A percentile compares a stretch with the other conserved stretches of the same genome.
These are phyloP conservation scores for Exserohilum turcica DNA, from an alignment of 2,329 filamentous ascomycete genomes.

Conservation along the genomic window DNA sequence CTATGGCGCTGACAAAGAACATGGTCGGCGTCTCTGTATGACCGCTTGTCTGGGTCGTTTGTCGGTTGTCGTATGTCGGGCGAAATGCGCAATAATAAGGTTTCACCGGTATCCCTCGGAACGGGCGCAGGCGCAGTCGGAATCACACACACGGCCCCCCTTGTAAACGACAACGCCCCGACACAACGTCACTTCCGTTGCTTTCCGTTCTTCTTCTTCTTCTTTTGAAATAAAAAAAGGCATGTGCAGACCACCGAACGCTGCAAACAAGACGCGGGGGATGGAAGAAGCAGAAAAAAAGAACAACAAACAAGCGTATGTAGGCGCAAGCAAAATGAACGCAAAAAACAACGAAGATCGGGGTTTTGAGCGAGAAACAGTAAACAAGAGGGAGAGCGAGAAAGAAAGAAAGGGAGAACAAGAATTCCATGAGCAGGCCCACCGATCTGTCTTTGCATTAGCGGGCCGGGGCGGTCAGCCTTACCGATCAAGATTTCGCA, in stretches of 20 bases:
- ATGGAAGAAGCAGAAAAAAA: background rate
- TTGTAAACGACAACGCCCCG: background rate
- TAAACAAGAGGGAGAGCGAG: too few species aligned
- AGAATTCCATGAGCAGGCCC: too few species aligned
- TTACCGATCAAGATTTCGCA: background rate
- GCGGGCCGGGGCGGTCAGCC: background rate
- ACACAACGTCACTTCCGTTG: too few species aligned
- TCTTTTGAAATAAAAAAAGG: too few species aligned
- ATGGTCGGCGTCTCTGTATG: slow-evolving; percentile 23
- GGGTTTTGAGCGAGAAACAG: too few species aligned
- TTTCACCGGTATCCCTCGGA: slow-evolving; percentile 2
- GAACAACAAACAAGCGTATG: background rate
- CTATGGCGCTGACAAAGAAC: slow-evolving; percentile 44
- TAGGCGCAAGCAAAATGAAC: too few species aligned
- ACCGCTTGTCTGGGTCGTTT: background rate
- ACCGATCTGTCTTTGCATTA: too few species aligned
- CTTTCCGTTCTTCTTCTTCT: background rate
- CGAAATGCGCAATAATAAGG: background rate
- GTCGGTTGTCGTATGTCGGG: slow-evolving; percentile 4
- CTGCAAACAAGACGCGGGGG: background rate
- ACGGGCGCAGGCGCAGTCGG: slow-evolving; percentile 5
- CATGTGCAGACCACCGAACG: background rate
- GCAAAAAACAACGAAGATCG: too few species aligned
- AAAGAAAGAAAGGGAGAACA: too few species aligned
- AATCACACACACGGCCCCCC: background rate